phyloP scores from a whole-genome alignment of 2,329 filamentous ascomycete genomes.

The Venturia carpophila region DNA sequence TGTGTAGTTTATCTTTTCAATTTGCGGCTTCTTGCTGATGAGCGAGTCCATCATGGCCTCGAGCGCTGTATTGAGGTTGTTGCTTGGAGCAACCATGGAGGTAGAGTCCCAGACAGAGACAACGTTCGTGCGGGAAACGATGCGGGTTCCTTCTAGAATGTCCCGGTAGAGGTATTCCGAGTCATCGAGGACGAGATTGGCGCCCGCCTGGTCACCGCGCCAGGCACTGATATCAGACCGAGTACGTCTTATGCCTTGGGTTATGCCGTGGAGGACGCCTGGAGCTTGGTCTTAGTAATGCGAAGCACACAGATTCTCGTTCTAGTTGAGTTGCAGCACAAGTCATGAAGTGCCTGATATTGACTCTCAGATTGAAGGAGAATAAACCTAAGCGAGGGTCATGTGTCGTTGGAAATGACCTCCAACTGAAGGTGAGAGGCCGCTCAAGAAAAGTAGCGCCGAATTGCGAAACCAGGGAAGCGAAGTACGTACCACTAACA shows the following conservation, averaged over 20 bases:
- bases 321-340: too few relatives aligned
- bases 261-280: constrained; percentile 5
- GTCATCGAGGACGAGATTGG: neutral
- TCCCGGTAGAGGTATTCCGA: constrained; percentile 3
- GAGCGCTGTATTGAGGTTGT: neutral
- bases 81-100: neutral
- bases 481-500: neutral
- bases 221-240: neutral
- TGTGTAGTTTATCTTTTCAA: neutral
- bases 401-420: too few relatives aligned
- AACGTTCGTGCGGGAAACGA: neutral
- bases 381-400: too few relatives aligned
- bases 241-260: constrained; percentile 7
- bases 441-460: too few relatives aligned
- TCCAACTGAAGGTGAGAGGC: too few relatives aligned
- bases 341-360: too few relatives aligned
- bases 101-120: neutral
- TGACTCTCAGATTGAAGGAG: too few relatives aligned
- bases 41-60: neutral
- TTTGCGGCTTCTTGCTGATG: neutral
- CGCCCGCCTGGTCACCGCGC: neutral
- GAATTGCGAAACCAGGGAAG: too few relatives aligned
- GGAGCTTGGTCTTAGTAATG: neutral
- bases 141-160: neutral
- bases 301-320: too few relatives aligned